These are phyloP conservation scores for Stachybotrys chartarum DNA, from an alignment of 2,329 filamentous ascomycete species.

Conservation along the genomic window DNA sequence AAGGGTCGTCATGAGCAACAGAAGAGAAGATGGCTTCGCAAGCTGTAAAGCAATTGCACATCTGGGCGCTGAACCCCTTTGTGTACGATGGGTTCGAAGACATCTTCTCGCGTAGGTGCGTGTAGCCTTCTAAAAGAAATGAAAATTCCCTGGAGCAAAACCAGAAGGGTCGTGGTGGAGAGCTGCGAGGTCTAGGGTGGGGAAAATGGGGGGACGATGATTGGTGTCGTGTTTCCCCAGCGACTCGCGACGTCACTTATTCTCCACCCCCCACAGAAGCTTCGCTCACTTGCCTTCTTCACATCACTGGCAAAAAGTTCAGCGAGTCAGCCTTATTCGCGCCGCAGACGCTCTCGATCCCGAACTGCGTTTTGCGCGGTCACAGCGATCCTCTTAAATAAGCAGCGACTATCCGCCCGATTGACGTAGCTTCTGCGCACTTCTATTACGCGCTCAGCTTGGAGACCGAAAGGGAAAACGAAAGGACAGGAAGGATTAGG, in stretches of 20 bases:
- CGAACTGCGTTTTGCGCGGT: too few relatives aligned
- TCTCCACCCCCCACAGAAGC: constrained; percentile 7
- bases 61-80: too few relatives aligned
- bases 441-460: background rate
- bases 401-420: background rate
- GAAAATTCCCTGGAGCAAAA: background rate
- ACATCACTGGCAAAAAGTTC: background rate
- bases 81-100: too few relatives aligned
- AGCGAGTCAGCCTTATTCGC: background rate
- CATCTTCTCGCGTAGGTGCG: too few relatives aligned
- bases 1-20: too few relatives aligned
- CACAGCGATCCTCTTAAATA: background rate
- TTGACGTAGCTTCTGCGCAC: background rate
- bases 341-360: too few relatives aligned
- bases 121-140: background rate
- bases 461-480: background rate
- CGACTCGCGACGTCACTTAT: constrained; percentile 18
- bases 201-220: background rate
- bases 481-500: background rate
- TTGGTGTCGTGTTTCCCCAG: constrained; percentile 17
- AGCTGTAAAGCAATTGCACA: too few relatives aligned
- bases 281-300: background rate
- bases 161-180: background rate
- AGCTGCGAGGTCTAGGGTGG: background rate
- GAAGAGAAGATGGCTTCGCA: too few relatives aligned